Conservation (phyloP, 2,329 filamentous ascomycete species). For the Harringtonia lauricola region DNA sequence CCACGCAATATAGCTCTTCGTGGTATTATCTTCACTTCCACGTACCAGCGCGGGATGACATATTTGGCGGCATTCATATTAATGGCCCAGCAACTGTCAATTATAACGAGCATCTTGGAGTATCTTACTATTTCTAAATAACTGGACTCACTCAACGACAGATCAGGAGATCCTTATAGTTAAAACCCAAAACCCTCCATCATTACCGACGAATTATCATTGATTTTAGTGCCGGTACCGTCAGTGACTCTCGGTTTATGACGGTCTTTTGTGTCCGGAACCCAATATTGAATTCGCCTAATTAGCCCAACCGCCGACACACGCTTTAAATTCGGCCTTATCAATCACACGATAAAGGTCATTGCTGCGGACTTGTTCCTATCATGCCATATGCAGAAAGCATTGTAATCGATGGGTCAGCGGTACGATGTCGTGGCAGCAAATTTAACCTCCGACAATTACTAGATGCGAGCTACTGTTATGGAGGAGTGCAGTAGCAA, state of each 20-base stretch:
- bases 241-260: conserved; percentile 33
- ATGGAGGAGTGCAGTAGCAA: conserved; percentile 6
- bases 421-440: conserved; percentile 17
- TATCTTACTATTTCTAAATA: conserved; percentile 35
- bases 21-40: conserved; percentile 55
- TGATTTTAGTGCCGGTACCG: conserved; percentile 31
- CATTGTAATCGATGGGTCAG: conserved; percentile 35
- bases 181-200: no score
- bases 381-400: conserved; percentile 37
- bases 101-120: conserved; percentile 57
- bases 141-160: conserved; percentile 47
- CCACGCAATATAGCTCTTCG: conserved; percentile 40
- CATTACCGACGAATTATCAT: conserved; percentile 49
- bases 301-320: conserved; percentile 39
- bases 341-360: conserved; percentile 39
- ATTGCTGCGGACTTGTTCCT: conserved; percentile 43
- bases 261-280: conserved; percentile 35
- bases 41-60: conserved; percentile 46
- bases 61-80: conserved; percentile 50
- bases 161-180: conserved; percentile 44
- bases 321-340: conserved; percentile 40
- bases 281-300: conserved; percentile 34
- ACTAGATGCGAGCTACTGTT: conserved; percentile 5
- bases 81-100: conserved; percentile 40
- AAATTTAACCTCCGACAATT: conserved; percentile 5